Base-by-base conservation (phyloP, 176 grass and related monocot genomes). In the Melocanna baccifera region DNA sequence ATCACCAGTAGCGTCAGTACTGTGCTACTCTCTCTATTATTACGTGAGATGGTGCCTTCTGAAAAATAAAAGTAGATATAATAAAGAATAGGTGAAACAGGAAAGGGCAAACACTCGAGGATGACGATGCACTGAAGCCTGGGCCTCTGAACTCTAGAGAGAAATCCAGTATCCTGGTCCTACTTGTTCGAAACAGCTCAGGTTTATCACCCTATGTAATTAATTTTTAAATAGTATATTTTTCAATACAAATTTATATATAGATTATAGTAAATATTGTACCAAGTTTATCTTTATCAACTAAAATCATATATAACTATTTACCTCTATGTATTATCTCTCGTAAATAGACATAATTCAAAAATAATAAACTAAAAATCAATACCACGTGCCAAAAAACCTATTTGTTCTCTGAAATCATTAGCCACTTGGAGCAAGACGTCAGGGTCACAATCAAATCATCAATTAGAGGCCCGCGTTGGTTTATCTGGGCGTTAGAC, bases 81-180 rank as follows among this genome's bases (percentile, higher is more conserved):
- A 3, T n/a, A 57, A 9, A n/a, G 48, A 48, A 10, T 57, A 57
- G 1, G 42, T 72, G 47, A 32, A 36, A 53, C 47, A 53, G 4
- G 28, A 74, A 13, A 53, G 10, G 37, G 20, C 5, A 7, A 39
- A 14, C 51, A 39, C 19, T 39, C 9, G 30, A 75, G 5, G 39
- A 39, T 22, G 29, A 2, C 1, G 67, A 20, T 34, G 66, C 15
- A 22, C 48, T 25, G 12, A 6, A 23, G 57, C 22, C 2, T 22
- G 16, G 62, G 32, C 7, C 12, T 65, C 64, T n/a, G 12, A 43
- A 4, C 69, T 34, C 58, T 74, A 19, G 46, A 67, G 85, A 87
- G 77, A 87, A 87, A 87, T 87, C 58, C 46, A n/a, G 57, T 20
- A 65, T 42, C 69, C 69, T 25, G 77, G 85, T 3, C 85, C 69